A percentile compares a stretch with the other conserved stretches of the same genome.
These are phyloP conservation scores for Coniochaeta sp. DNA, from an alignment of 2,329 filamentous ascomycete genomes.

Conservation along the genomic window DNA sequence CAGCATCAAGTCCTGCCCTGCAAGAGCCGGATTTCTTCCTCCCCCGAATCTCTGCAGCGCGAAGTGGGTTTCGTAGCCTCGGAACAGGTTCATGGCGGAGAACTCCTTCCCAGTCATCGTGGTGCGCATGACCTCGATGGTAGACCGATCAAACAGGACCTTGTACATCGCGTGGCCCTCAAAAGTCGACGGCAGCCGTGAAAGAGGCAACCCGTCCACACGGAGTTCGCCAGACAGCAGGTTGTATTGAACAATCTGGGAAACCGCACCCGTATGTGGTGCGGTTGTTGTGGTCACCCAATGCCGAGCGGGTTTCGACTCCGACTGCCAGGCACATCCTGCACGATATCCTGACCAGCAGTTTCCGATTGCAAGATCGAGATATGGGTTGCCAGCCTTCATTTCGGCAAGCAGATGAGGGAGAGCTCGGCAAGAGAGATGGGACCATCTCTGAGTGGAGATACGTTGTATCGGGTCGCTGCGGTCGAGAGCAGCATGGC, in stretches of 20 bases:
- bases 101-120: constrained; percentile 30
- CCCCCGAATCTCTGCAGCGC: constrained; percentile 11
- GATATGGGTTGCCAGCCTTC: constrained; percentile 6
- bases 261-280: background rate
- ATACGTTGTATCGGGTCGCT: constrained; percentile 4
- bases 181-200: constrained; percentile 38
- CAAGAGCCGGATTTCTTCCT: background rate
- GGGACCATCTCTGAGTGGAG: constrained; percentile 18
- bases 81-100: constrained; percentile 23
- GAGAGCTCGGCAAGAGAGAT: constrained; percentile 14
- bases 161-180: constrained; percentile 30
- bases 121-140: constrained; percentile 36
- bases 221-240: constrained; percentile 44
- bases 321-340: constrained; percentile 3
- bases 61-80: constrained; percentile 28
- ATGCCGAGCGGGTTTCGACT: constrained; percentile 3
- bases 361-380: constrained; percentile 18
- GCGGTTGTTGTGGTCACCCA: constrained; percentile 15
- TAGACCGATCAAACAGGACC: constrained; percentile 32
- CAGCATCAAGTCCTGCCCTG: constrained; percentile 23
- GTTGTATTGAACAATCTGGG: constrained; percentile 35
- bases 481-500: background rate
- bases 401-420: constrained; percentile 9
- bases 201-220: constrained; percentile 41
- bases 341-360: constrained; percentile 20